Evolutionary conservation across 352 stramenopile genomes (phyloP).

Genomic region (Pythium plurisporium): DNA sequence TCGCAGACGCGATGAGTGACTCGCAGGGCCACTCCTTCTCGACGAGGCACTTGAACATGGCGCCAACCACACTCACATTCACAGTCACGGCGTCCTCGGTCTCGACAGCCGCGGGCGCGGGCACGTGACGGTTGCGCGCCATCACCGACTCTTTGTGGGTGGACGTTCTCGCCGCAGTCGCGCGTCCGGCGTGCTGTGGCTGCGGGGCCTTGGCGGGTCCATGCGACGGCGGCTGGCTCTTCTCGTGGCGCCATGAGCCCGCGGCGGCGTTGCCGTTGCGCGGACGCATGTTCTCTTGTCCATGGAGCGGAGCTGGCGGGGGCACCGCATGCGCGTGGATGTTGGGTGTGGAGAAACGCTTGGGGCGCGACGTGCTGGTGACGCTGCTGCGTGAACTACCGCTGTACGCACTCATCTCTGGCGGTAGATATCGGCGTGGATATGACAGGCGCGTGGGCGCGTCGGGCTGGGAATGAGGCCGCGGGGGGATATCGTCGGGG

Average conservation of each 20-base stretch:
- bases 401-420: slow-evolving; percentile 21
- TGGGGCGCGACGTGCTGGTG: slow-evolving; percentile 2
- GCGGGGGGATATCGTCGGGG: neutral
- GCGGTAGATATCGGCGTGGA: neutral
- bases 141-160: slow-evolving; percentile 23
- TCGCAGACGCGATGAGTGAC: slow-evolving; percentile 50
- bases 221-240: neutral
- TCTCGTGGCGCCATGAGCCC: neutral
- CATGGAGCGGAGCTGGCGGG: neutral
- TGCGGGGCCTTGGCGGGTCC: neutral
- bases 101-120: slow-evolving; percentile 5
- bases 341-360: slow-evolving; percentile 2
- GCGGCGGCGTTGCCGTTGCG: neutral
- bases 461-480: slow-evolving; percentile 3
- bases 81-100: slow-evolving; percentile 40
- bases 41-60: slow-evolving; percentile 51
- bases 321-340: neutral
- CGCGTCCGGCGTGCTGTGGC: neutral
- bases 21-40: slow-evolving; percentile 63
- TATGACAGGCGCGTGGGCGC: neutral
- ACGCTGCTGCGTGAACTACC: slow-evolving; percentile 16
- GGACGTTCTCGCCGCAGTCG: neutral
- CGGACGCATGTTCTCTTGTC: slow-evolving; percentile 17
- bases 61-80: slow-evolving; percentile 39
- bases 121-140: slow-evolving; percentile 26